Evolutionary conservation across 768 basidiomycete genomes (phyloP), one percentile per base, ranked within the genome.

Genomic region (Tulasnella sp.): DNA sequence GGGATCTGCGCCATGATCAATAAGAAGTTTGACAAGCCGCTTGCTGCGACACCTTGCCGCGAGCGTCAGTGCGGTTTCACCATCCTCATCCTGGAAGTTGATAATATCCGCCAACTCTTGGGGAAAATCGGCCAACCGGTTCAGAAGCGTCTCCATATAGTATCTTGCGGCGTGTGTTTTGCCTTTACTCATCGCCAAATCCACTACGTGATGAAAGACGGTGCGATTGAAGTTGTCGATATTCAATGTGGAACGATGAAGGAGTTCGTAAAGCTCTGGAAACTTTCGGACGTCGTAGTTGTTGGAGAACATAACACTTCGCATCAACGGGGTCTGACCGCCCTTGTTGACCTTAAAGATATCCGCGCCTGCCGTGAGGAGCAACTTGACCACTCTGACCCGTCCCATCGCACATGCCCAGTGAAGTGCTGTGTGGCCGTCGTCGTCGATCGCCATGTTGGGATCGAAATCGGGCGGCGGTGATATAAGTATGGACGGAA

Each of bases 341-440:
- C 91, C 82, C 68, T 87, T 89, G 75, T 98, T 99, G 64, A 94
- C 92, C 65, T 88, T 85, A 77, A 95, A 99, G 64, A 96, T 91
- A 69, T 97, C 93, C 13, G 95, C 95, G 19, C 94, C 93, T 2
- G 94, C 88, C 0, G 90, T 86, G 43, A 99, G 77, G 26, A 99
- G 78, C 7, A 97, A 77, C 70, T 97, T 97, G 66, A 98, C 92
- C 63, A 98, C 86, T 32, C 95, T 84, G 58, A 97, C 84, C 43
- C 96, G 86, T 29, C 96, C 96, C 95, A 99, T 97, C 10, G 96
- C 96, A 67, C 91, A 94, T 3, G 94, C 95, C 96, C 96, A 99
- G 66, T 99, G 96, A 13, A 99, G 74, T 21, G 96, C 83, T 0
- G 94, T 96, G 70, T 99, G 96, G 0, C 91, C 92, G 68, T 99